phyloP scores from a whole-genome alignment of 768 basidiomycete genomes.

The Tulasnella sp. region DNA sequence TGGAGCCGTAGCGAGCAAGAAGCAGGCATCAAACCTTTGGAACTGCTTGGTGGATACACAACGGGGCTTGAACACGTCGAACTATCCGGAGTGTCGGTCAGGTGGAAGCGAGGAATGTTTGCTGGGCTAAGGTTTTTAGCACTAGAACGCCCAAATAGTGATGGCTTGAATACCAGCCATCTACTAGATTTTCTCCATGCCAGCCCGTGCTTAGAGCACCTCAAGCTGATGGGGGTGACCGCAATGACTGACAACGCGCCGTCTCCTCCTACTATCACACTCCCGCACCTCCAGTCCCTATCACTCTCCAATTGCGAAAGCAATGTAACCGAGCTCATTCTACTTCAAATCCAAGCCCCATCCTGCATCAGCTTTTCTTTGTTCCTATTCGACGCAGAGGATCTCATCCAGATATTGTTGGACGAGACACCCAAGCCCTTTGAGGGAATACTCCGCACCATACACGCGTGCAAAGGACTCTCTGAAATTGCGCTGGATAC shows the following conservation, averaged over 20 bases:
- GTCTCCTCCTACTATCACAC: neutral
- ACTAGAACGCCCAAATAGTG: neutral
- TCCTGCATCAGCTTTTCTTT: neutral
- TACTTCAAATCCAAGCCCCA: neutral
- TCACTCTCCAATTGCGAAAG: neutral
- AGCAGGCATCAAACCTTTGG: neutral
- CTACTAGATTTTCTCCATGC: neutral
- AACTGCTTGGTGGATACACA: neutral
- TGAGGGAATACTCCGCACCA: neutral
- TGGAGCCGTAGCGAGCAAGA: neutral
- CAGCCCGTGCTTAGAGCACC: neutral
- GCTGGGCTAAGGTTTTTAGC: neutral
- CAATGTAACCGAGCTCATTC: neutral
- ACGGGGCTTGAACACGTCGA: neutral
- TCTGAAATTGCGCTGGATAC: neutral
- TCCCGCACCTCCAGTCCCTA: neutral
- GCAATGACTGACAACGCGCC: neutral
- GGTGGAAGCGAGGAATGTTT: neutral
- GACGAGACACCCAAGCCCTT: neutral
- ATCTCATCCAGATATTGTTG: neutral
- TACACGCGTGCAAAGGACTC: neutral
- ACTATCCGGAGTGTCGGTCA: neutral
- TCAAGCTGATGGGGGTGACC: neutral
- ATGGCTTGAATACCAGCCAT: neutral
- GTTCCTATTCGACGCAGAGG: neutral